Evolutionary conservation across 2,329 filamentous ascomycete genomes (phyloP).

Genomic region (Trichoderma koningiopsis): DNA sequence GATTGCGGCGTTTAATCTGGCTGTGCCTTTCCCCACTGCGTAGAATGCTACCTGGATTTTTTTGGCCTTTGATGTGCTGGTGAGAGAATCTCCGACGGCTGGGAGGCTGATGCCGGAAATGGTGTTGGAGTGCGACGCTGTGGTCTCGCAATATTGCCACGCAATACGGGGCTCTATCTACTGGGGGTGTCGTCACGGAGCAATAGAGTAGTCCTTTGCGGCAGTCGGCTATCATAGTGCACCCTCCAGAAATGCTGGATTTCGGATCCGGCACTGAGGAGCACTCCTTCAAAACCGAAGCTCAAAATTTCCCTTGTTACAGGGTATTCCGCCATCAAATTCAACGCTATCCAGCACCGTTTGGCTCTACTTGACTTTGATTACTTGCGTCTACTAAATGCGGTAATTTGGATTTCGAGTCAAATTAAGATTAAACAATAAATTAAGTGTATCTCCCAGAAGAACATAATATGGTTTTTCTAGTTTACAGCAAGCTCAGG

Average conservation of each 20-base stretch:
- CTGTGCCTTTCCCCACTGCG: background rate
- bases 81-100: slow-evolving; percentile 2
- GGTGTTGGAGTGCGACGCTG: background rate
- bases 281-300: background rate
- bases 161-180: background rate
- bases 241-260: background rate
- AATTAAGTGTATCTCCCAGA: background rate
- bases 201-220: background rate
- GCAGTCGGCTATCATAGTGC: background rate
- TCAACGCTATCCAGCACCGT: too few species aligned
- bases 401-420: background rate
- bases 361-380: background rate
- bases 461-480: background rate
- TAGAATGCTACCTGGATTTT: background rate
- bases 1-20: background rate
- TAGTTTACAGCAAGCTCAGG: background rate
- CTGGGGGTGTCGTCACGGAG: background rate
- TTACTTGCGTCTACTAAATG: background rate
- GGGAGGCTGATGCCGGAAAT: background rate
- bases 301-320: background rate
- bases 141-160: background rate
- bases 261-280: background rate
- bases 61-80: background rate
- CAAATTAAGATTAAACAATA: background rate
- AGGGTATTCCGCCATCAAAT: background rate